phyloP scores from a whole-genome alignment of 2,329 filamentous ascomycete genomes.

The Shiraia bambusicola region DNA sequence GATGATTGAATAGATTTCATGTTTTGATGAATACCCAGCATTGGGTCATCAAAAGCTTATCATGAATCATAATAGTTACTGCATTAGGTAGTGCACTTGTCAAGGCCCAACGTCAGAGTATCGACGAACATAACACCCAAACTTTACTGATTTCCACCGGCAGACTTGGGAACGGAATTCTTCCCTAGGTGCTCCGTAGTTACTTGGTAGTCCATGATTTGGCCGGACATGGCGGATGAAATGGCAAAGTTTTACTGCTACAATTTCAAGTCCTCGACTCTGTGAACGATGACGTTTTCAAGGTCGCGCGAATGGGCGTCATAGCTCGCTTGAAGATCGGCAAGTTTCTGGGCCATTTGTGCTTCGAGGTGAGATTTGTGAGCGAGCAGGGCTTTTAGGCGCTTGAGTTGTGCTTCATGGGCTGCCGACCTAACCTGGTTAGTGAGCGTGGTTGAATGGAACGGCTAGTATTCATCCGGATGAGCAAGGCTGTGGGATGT shows the following conservation, averaged over 20 bases:
- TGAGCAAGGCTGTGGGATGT: neutral
- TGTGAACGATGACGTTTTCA: slow-evolving; percentile 18
- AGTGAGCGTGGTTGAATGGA: neutral
- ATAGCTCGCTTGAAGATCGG: slow-evolving; percentile 18
- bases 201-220: no score
- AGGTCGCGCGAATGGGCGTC: slow-evolving; percentile 26
- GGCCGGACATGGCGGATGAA: no score
- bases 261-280: slow-evolving; percentile 24
- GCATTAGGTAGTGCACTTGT: neutral
- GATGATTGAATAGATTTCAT: neutral
- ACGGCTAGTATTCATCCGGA: neutral
- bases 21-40: no score
- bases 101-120: slow-evolving; percentile 1
- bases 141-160: no score
- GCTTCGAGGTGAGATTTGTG: slow-evolving; percentile 29
- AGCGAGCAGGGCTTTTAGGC: slow-evolving; percentile 24
- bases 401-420: slow-evolving; percentile 25
- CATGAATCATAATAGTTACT: no score
- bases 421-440: slow-evolving; percentile 18
- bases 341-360: slow-evolving; percentile 22
- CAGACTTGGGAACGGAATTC: no score
- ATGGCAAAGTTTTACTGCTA: no score
- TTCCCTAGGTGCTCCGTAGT: no score
- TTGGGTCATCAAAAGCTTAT: no score
- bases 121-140: neutral